Percentiles rank a stretch among this genome's conserved stretches.
Conservation (phyloP, 2,329 filamentous ascomycete genomes). For the Tolypocladium pustulatum region DNA sequence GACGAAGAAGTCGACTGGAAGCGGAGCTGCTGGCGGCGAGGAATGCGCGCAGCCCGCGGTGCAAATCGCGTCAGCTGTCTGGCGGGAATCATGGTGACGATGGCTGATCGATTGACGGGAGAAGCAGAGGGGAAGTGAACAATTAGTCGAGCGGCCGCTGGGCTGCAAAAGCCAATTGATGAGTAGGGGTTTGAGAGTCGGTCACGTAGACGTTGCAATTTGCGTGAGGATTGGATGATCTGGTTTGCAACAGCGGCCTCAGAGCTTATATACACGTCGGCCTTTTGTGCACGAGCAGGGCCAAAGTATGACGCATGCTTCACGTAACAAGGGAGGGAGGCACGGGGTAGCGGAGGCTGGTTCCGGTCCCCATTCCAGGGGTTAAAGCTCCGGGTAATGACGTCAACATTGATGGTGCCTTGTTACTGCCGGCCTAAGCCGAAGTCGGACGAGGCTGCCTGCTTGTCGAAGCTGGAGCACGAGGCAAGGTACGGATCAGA, state of each 20-base stretch:
- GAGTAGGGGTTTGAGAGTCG: background rate
- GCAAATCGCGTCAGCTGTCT: conserved; percentile 13
- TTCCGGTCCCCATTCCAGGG: background rate
- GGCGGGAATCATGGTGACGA: conserved; percentile 17
- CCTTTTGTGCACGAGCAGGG: too few relatives aligned
- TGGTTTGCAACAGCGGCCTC: background rate
- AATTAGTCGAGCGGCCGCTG: background rate
- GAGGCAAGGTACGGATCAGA: too few relatives aligned
- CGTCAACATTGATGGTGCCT: background rate
- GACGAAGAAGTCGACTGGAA: conserved; percentile 30
- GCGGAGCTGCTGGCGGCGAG: conserved; percentile 20
- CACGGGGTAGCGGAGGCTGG: too few relatives aligned
- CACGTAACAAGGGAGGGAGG: background rate
- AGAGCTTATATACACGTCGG: background rate
- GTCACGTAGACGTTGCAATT: background rate
- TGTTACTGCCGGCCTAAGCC: background rate
- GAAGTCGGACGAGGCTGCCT: background rate
- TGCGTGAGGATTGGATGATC: background rate
- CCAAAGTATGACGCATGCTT: background rate
- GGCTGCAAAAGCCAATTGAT: background rate
- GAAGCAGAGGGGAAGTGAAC: background rate
- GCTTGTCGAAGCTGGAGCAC: background rate
- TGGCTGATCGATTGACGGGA: conserved; percentile 23
- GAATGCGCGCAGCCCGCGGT: conserved; percentile 13
- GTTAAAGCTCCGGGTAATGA: background rate